These are phyloP conservation scores for Hypericum perforatum DNA, from an alignment of 345 rosid genomes.

Conservation along the genomic window DNA sequence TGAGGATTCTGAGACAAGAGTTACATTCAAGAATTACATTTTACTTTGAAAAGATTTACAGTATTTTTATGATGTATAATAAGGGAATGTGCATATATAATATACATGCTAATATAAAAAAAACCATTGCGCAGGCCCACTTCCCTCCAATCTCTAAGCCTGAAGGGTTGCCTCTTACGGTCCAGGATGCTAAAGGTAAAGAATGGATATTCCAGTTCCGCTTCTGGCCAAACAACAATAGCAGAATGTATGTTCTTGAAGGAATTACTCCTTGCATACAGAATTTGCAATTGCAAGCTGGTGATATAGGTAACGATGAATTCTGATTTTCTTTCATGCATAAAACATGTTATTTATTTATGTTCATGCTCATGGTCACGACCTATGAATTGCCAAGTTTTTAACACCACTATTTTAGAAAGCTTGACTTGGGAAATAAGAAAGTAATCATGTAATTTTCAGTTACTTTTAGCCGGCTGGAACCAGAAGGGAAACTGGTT, in stretches of 20 bases:
- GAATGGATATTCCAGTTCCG: conserved; percentile 97
- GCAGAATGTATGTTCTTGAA: conserved; percentile 92
- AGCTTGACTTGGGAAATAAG: conserved; percentile 19
- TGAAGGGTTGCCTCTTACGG: conserved; percentile 86
- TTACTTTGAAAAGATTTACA: too few species aligned
- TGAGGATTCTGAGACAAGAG: too few species aligned
- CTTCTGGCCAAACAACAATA: conserved; percentile 85
- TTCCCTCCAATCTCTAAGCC: conserved; percentile 75
- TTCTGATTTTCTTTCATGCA: too few species aligned
- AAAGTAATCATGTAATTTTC: conserved; percentile 22
- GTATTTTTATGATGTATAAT: too few species aligned
- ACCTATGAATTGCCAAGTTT: too few species aligned
- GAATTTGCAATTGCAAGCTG: conserved; percentile 90
- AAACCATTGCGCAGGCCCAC: conserved; percentile 49
- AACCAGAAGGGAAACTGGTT: conserved; percentile 86
- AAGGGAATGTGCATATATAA: too few species aligned
- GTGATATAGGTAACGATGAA: conserved; percentile 65
- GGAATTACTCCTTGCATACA: conserved; percentile 93
- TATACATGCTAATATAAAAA: conserved; percentile 8
- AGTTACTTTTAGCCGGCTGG: conserved; percentile 90
- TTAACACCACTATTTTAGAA: conserved; percentile 8
- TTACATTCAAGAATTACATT: too few species aligned
- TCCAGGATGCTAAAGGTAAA: conserved; percentile 86
- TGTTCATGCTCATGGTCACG: too few species aligned
- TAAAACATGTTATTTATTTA: too few species aligned